Base-by-base conservation (phyloP, 768 basidiomycete genomes). In the Krasilnikovozyma curviuscula region DNA sequence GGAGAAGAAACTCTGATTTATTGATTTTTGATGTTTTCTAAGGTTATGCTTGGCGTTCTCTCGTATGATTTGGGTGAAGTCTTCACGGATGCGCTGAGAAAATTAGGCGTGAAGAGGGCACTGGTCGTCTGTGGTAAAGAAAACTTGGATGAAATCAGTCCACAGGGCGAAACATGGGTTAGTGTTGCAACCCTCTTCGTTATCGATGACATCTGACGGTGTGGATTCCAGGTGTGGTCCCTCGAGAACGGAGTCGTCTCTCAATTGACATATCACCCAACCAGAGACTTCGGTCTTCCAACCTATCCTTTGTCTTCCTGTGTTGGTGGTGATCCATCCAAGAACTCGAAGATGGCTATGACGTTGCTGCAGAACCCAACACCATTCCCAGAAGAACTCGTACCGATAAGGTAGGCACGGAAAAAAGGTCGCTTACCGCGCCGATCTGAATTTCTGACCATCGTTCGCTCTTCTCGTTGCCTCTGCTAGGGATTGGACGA, bases 101-200 rank as follows among this genome's bases (percentile, higher is more conserved):
- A 82, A 21, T 72, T 77, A 18, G 81, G 81, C 16, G 83, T 91
- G 8, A 67, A 75, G 56, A 74, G 82, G 29, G 91, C 86, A 0
- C 67, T 89, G 48, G 86, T 98, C 19, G 91, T 98, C 0, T 95
- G 88, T 57, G 91, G 91, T 1, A 75, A 73, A 31, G 93, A 97
- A 61, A 75, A 75, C 1, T 69, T 98, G 34, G 91, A 97, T 65
- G 91, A 97, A 69, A 84, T 98, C 61, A 84, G 81, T 62, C 88
- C 84, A 56, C 88, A 84, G 1, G 93, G 91, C 1, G 76, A 80
- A 13, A 89, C 88, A 8, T 73, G 73, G 65, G 79, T 73, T 19
- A n/a, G n/a, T 44, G 40, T 28, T 23, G n/a, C 5, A 13, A 41
- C 8, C 25, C 40, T 19, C 29, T 12, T n/a, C n/a, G n/a, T n/a